Conservation (phyloP, 2,329 filamentous ascomycete species). For the Furcasterigmium furcatum region DNA sequence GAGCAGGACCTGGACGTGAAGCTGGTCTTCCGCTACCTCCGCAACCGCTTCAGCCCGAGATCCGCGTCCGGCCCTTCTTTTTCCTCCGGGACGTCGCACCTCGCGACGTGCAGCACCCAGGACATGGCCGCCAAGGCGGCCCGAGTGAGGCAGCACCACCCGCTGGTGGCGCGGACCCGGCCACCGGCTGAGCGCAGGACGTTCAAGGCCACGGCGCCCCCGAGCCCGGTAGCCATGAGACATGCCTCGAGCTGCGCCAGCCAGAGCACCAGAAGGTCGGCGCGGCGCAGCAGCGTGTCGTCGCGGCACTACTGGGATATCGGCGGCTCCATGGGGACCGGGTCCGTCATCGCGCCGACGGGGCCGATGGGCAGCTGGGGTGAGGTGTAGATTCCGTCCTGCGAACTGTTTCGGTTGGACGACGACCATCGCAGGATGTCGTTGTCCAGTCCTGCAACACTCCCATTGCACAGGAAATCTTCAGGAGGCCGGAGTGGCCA, state of each 20-base stretch:
- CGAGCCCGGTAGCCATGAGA: slow-evolving; percentile 43
- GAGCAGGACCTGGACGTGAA: slow-evolving; percentile 87
- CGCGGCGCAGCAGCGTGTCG: slow-evolving; percentile 64
- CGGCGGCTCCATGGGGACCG: slow-evolving; percentile 74
- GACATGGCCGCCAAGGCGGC: slow-evolving; percentile 75
- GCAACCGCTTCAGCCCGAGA: slow-evolving; percentile 65
- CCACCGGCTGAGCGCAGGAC: slow-evolving; percentile 50
- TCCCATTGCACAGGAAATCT: no score
- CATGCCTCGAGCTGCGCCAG: slow-evolving; percentile 74
- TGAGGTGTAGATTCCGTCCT: slow-evolving; percentile 50
- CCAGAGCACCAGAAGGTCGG: slow-evolving; percentile 77
- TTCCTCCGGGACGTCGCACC: slow-evolving; percentile 40
- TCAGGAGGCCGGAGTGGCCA: no score
- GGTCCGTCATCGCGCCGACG: slow-evolving; percentile 63
- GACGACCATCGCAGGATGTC: no score
- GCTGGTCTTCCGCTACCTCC: slow-evolving; percentile 86
- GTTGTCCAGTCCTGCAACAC: no score
- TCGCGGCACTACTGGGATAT: slow-evolving; percentile 92
- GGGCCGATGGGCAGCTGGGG: slow-evolving; percentile 76
- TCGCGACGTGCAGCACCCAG: slow-evolving; percentile 50
- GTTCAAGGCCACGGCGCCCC: slow-evolving; percentile 51
- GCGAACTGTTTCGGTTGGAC: no score
- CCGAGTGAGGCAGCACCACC: slow-evolving; percentile 84
- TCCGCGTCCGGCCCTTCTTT: slow-evolving; percentile 35
- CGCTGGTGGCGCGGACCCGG: slow-evolving; percentile 65